These are phyloP conservation scores for Colletotrichum sp. DNA, from an alignment of 2,329 filamentous ascomycete genomes.

Conservation along the genomic window DNA sequence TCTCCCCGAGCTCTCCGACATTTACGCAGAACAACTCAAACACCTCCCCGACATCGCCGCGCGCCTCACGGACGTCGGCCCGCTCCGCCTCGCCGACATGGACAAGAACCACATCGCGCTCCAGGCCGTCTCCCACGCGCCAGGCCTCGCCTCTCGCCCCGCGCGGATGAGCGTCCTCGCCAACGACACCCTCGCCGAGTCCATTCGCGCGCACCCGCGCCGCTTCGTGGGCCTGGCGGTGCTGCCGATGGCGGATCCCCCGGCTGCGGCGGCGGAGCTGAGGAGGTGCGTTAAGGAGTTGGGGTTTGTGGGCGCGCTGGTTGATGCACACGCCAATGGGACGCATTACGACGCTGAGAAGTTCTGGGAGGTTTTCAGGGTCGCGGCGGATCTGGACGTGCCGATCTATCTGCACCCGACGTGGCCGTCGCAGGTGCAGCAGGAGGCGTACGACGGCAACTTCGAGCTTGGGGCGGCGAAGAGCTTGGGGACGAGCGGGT, in stretches of 20 bases:
- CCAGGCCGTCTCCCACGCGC: constrained; percentile 21
- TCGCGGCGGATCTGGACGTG: constrained; percentile 62
- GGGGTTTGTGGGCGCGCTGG: constrained; percentile 65
- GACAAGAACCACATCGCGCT: constrained; percentile 28
- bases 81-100: constrained; percentile 24
- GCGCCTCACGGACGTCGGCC: constrained; percentile 27
- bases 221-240: neutral
- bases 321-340: constrained; percentile 65
- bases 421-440: constrained; percentile 33
- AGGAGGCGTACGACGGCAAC: constrained; percentile 28
- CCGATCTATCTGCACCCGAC: constrained; percentile 68
- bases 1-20: constrained; percentile 6
- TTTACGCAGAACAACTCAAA: constrained; percentile 25
- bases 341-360: constrained; percentile 63
- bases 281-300: constrained; percentile 57
- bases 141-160: constrained; percentile 5
- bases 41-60: constrained; percentile 23
- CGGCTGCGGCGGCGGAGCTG: constrained; percentile 54
- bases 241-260: constrained; percentile 54
- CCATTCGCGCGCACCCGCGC: neutral
- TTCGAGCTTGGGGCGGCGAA: constrained; percentile 30
- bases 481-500: constrained; percentile 44
- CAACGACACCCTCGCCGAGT: constrained; percentile 23
- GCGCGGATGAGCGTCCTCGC: constrained; percentile 30
- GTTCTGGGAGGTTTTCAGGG: constrained; percentile 66